phyloP scores from a whole-genome alignment of 768 basidiomycete species.

The Nidularia sp. region DNA sequence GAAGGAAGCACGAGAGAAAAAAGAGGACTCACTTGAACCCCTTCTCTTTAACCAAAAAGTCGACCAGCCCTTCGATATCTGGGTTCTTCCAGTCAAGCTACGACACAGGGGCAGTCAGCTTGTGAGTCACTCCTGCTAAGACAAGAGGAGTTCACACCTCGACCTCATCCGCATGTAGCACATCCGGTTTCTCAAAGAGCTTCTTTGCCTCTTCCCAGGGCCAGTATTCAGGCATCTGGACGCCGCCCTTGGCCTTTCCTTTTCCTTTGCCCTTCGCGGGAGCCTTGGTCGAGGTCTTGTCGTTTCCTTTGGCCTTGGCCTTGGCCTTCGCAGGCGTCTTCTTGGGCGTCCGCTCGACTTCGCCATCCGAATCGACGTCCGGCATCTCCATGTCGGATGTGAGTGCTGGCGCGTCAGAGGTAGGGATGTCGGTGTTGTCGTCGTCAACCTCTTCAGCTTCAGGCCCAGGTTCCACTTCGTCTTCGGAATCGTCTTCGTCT shows the following conservation, averaged over 20 bases:
- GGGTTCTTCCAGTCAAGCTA: constrained; percentile 95
- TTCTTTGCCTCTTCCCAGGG: constrained; percentile 94
- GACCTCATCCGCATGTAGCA: constrained; percentile 78
- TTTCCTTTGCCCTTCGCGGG: constrained; percentile 36
- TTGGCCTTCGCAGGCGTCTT: constrained; percentile 31
- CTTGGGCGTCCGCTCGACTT: constrained; percentile 11
- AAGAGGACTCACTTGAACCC: constrained; percentile 82
- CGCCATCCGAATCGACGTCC: constrained; percentile 19
- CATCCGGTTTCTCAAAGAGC: constrained; percentile 87
- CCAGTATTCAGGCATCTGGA: constrained; percentile 91
- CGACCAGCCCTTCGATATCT: constrained; percentile 87
- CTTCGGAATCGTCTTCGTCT: constrained; percentile 19
- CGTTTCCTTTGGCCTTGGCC: constrained; percentile 31
- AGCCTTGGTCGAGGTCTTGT: constrained; percentile 35
- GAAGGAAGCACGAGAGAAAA: neutral
- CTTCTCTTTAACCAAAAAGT: constrained; percentile 92
- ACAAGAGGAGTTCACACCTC: constrained; percentile 46
- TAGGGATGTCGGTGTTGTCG: neutral
- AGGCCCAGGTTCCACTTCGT: constrained; percentile 14
- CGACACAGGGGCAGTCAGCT: constrained; percentile 2
- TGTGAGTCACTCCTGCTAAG: neutral
- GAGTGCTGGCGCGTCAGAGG: constrained; percentile 32
- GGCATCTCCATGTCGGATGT: constrained; percentile 40
- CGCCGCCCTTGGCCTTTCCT: constrained; percentile 71
- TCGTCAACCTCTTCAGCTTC: constrained; percentile 7